A percentile compares a stretch with the other conserved stretches of the same genome.
These are phyloP conservation scores for Neurospora crassa DNA, from an alignment of 2,329 filamentous ascomycete genomes.

Conservation along the genomic window DNA sequence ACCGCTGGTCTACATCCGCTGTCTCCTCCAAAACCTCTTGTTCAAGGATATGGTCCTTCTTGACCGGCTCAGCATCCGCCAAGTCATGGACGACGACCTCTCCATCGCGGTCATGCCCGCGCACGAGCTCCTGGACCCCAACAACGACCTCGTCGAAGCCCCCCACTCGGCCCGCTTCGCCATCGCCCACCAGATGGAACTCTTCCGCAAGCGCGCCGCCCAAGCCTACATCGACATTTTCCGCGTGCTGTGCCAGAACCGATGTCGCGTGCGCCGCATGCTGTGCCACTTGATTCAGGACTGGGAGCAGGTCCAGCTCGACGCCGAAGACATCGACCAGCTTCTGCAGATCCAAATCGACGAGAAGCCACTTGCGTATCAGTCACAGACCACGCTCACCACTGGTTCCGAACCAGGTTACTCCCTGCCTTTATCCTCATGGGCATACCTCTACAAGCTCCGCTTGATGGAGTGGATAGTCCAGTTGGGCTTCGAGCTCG, in stretches of 20 bases:
- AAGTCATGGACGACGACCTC: slow-evolving; percentile 77
- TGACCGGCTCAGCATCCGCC: slow-evolving; percentile 57
- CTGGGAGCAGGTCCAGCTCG: slow-evolving; percentile 75
- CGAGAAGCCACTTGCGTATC: slow-evolving; percentile 49
- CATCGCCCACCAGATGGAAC: slow-evolving; percentile 65
- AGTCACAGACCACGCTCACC: slow-evolving; percentile 20
- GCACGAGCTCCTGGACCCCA: slow-evolving; percentile 59
- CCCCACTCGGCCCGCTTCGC: slow-evolving; percentile 64
- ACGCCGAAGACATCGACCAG: slow-evolving; percentile 69
- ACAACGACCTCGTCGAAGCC: slow-evolving; percentile 67
- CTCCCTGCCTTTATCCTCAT: slow-evolving; percentile 70
- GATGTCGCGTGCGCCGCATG: slow-evolving; percentile 81
- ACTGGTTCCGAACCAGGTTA: slow-evolving; percentile 45
- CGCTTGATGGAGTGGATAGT: slow-evolving; percentile 77
- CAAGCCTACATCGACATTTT: slow-evolving; percentile 77
- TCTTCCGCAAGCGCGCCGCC: slow-evolving; percentile 49
- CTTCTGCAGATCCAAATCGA: slow-evolving; percentile 51
- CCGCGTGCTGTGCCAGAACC: slow-evolving; percentile 78
- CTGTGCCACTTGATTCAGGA: slow-evolving; percentile 74
- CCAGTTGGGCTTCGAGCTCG: slow-evolving; percentile 88
- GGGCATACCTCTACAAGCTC: slow-evolving; percentile 88
- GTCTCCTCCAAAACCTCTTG: slow-evolving; percentile 66
- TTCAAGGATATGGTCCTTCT: slow-evolving; percentile 64
- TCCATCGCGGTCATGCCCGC: slow-evolving; percentile 64
- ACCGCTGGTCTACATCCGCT: slow-evolving; percentile 74